Conservation (phyloP, 352 stramenopile genomes). For the Saprolegnia diclina region DNA sequence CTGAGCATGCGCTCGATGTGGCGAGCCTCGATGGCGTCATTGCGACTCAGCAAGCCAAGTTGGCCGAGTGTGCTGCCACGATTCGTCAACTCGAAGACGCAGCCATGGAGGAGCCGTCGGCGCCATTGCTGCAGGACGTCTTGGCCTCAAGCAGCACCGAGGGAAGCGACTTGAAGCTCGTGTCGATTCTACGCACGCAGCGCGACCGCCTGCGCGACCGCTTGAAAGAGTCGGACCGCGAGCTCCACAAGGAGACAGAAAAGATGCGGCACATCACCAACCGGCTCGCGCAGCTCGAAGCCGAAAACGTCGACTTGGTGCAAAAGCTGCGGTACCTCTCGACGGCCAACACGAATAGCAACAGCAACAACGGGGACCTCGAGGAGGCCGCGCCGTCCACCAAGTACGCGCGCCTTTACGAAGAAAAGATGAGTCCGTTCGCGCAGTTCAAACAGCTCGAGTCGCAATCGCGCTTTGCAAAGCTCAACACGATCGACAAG, state of each 20-base stretch:
- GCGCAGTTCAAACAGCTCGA: slow-evolving; percentile 89
- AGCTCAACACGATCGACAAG: slow-evolving; percentile 87
- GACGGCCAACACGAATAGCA: slow-evolving; percentile 34
- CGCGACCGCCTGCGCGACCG: slow-evolving; percentile 76
- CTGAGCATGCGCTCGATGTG: neutral
- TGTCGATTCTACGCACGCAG: slow-evolving; percentile 76
- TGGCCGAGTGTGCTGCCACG: slow-evolving; percentile 25
- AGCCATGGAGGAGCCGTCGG: slow-evolving; percentile 54
- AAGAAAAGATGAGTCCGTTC: slow-evolving; percentile 90
- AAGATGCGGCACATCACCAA: slow-evolving; percentile 68
- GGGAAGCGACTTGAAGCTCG: slow-evolving; percentile 63
- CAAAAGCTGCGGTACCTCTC: slow-evolving; percentile 86
- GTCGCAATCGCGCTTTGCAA: slow-evolving; percentile 81
- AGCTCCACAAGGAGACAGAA: neutral
- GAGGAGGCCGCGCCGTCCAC: slow-evolving; percentile 1
- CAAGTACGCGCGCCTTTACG: slow-evolving; percentile 55
- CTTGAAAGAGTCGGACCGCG: slow-evolving; percentile 45
- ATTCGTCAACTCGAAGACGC: slow-evolving; percentile 2
- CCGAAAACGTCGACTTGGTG: slow-evolving; percentile 89
- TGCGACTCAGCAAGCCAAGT: slow-evolving; percentile 32
- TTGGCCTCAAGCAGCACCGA: neutral
- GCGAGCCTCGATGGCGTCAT: slow-evolving; percentile 64
- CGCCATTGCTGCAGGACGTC: slow-evolving; percentile 19
- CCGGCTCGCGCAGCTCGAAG: slow-evolving; percentile 71
- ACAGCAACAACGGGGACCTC: slow-evolving; percentile 62